phyloP scores from a whole-genome alignment of 176 grass and related monocot species.

The Puccinellia tenuiflora region DNA sequence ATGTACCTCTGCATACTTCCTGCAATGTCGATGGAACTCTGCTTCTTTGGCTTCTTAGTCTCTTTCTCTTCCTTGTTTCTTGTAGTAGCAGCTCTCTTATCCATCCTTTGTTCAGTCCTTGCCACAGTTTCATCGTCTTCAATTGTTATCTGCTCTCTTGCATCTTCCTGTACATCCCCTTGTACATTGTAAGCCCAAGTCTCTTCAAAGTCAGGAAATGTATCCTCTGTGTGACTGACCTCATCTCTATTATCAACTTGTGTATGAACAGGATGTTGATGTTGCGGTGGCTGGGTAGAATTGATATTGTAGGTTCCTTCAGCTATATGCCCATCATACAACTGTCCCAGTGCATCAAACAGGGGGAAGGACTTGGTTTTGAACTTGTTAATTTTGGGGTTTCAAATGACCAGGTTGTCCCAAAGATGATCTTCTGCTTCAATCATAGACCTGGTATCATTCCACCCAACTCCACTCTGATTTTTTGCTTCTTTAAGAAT shows the following conservation, averaged over 20 bases:
- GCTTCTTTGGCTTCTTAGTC: not conserved
- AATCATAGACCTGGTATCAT: too few relatives aligned
- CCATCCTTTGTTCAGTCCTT: not conserved
- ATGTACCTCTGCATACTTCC: not conserved
- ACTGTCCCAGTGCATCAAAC: not conserved
- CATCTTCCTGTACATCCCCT: too few relatives aligned
- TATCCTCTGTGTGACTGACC: not conserved
- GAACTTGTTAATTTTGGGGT: not conserved
- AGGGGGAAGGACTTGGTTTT: not conserved
- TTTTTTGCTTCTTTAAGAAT: too few relatives aligned
- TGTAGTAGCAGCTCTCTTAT: not conserved
- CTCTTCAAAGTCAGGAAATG: not conserved
- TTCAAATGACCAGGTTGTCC: too few relatives aligned
- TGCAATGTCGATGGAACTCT: too few relatives aligned
- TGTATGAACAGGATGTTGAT: not conserved
- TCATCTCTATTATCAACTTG: not conserved
- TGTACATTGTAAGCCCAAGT: not conserved
- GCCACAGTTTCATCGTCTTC: too few relatives aligned
- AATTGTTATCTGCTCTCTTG: too few relatives aligned
- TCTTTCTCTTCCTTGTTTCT: not conserved
- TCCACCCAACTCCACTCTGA: too few relatives aligned
- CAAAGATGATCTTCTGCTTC: too few relatives aligned
- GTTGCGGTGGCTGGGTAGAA: too few relatives aligned
- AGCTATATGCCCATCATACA: not conserved
- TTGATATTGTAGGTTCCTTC: not conserved